Conservation (phyloP, 371 early-diverging fungal genomes). For the Rhizopus stolonifer region DNA sequence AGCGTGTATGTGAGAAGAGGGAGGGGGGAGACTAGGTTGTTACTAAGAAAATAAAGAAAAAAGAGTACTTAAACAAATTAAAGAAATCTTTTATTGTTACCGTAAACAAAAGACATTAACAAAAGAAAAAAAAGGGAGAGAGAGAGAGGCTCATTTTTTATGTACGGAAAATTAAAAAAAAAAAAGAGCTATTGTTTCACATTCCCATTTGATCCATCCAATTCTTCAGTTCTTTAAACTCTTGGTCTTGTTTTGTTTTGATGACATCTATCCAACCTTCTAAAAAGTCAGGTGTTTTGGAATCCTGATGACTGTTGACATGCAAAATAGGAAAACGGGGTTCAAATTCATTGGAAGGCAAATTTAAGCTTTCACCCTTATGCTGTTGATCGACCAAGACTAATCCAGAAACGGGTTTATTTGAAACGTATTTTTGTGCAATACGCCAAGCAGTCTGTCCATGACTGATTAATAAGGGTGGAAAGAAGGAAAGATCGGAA, state of each 20-base stretch:
- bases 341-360: conserved; percentile 33
- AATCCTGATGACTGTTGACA: conserved; percentile 4
- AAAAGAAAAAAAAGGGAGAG: no score
- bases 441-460: conserved; percentile 33
- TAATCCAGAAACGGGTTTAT: conserved; percentile 42
- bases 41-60: no score
- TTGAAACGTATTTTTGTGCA: conserved; percentile 39
- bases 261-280: conserved; percentile 30
- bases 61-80: neutral
- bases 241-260: conserved; percentile 1
- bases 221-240: conserved; percentile 9
- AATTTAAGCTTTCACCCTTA: neutral
- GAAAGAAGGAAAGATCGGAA: conserved; percentile 33
- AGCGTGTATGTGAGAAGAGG: no score
- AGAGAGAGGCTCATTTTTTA: no score
- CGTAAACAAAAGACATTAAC: no score
- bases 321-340: conserved; percentile 38
- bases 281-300: conserved; percentile 22
- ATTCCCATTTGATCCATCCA: conserved; percentile 38
- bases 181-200: no score
- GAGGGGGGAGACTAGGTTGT: no score
- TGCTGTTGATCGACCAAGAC: conserved; percentile 14
- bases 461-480: conserved; percentile 38
- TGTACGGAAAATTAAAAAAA: no score
- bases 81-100: neutral